Percentiles rank a stretch among this genome's conserved stretches.
Conservation (phyloP, 2,329 filamentous ascomycete genomes). For the Diaporthe capsici region DNA sequence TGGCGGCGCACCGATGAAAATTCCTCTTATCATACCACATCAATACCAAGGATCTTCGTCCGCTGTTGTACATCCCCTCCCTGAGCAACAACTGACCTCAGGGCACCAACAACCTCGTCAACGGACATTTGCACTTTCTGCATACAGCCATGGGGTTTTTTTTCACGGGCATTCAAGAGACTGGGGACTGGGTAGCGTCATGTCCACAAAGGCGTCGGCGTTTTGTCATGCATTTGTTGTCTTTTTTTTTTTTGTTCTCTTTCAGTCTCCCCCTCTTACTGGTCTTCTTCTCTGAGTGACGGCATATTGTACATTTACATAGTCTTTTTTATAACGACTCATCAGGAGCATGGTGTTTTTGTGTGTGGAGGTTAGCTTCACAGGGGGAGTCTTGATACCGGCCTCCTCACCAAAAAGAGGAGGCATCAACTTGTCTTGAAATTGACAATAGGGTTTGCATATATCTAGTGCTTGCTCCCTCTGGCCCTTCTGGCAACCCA, state of each 20-base stretch:
- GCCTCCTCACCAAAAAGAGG: conserved; percentile 29
- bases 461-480: conserved; percentile 5
- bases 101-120: conserved; percentile 31
- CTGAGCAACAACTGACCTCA: conserved; percentile 37
- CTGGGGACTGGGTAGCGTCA: conserved; percentile 39
- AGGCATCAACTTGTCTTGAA: conserved; percentile 14
- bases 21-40: conserved; percentile 37
- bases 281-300: conserved; percentile 48
- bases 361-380: conserved; percentile 26
- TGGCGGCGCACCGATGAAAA: conserved; percentile 41
- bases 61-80: conserved; percentile 34
- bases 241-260: not conserved
- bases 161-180: conserved; percentile 38
- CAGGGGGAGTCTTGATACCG: conserved; percentile 28
- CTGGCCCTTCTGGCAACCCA: not conserved
- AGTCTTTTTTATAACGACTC: conserved; percentile 27
- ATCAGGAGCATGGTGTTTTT: conserved; percentile 35
- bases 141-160: conserved; percentile 37
- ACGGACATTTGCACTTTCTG: conserved; percentile 32
- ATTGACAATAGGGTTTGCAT: conserved; percentile 24
- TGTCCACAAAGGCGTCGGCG: conserved; percentile 37
- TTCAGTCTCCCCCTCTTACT: not conserved
- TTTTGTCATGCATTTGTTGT: conserved; percentile 25
- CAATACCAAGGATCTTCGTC: conserved; percentile 37
- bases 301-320: conserved; percentile 35